These are phyloP conservation scores for Adenanthera pavonina DNA, from an alignment of 306 rosid species.

Conservation along the genomic window DNA sequence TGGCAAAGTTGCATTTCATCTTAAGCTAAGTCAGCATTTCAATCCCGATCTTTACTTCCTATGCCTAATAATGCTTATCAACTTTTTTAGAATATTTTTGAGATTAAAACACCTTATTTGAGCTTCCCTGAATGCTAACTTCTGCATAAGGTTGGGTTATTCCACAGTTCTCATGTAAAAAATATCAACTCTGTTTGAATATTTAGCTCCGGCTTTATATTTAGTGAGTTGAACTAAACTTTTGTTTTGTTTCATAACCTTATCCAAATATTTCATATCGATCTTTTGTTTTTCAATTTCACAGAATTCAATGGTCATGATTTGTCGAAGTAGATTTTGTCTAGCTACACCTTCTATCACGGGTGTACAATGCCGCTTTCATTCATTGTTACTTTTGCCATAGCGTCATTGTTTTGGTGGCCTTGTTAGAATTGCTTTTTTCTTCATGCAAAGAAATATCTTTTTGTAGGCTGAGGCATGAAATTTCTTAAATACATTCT, in stretches of 20 bases:
- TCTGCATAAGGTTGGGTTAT: not conserved
- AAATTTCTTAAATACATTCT: constrained; percentile 17
- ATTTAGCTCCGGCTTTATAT: too few species aligned
- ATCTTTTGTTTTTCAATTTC: too few species aligned
- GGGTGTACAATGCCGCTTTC: not conserved
- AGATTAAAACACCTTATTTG: not conserved
- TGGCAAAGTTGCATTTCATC: not conserved
- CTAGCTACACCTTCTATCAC: too few species aligned
- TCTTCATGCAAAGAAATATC: not conserved
- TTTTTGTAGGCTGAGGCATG: not conserved
- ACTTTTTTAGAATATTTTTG: not conserved
- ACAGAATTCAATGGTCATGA: too few species aligned
- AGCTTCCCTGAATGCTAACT: not conserved
- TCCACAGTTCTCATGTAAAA: not conserved
- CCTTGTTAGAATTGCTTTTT: not conserved
- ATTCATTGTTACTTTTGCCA: not conserved
- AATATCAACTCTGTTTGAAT: too few species aligned
- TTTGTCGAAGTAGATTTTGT: too few species aligned
- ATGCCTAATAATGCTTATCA: not conserved
- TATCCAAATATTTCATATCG: too few species aligned
- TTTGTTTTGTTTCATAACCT: too few species aligned
- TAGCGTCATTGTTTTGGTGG: not conserved
- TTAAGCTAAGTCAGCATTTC: not conserved
- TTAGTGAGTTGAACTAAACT: too few species aligned
- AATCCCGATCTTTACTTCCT: not conserved